Evolutionary conservation across 2,329 filamentous ascomycete genomes (phyloP).

Genomic region (Xylaria sp.): DNA sequence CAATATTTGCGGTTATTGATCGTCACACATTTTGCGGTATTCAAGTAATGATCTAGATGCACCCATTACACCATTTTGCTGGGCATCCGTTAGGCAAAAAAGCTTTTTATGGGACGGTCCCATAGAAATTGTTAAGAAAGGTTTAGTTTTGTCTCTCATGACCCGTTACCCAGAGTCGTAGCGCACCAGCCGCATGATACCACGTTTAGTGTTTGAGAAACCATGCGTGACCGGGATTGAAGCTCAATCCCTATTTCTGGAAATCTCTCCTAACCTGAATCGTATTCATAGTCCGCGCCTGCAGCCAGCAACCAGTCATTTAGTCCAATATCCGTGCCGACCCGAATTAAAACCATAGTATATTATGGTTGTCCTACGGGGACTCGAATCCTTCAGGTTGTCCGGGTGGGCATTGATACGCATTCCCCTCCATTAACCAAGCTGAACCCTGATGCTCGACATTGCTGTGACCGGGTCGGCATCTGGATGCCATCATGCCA

Average conservation of each 20-base stretch:
- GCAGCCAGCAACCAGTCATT: neutral
- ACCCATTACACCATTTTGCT: too few relatives aligned
- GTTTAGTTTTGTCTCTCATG: neutral
- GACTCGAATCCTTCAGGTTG: constrained; percentile 23
- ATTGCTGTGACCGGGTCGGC: neutral
- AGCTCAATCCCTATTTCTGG: constrained; percentile 15
- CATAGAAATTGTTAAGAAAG: neutral
- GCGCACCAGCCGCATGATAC: constrained; percentile 22
- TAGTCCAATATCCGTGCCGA: neutral
- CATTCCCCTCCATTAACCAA: neutral
- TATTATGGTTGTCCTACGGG: neutral
- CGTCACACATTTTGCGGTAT: neutral
- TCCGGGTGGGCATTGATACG: neutral
- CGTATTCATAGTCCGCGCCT: neutral
- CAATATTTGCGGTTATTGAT: neutral
- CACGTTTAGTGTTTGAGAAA: constrained; percentile 5
- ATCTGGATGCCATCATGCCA: neutral
- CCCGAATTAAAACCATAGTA: neutral
- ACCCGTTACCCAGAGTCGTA: neutral
- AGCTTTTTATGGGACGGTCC: neutral
- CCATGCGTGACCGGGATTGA: neutral
- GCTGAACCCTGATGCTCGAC: neutral
- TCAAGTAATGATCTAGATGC: too few relatives aligned
- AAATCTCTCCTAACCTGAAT: constrained; percentile 12
- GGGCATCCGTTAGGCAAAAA: neutral